Evolutionary conservation across 2,329 filamentous ascomycete species (phyloP).

Genomic region (Fusarium duplospermum): DNA sequence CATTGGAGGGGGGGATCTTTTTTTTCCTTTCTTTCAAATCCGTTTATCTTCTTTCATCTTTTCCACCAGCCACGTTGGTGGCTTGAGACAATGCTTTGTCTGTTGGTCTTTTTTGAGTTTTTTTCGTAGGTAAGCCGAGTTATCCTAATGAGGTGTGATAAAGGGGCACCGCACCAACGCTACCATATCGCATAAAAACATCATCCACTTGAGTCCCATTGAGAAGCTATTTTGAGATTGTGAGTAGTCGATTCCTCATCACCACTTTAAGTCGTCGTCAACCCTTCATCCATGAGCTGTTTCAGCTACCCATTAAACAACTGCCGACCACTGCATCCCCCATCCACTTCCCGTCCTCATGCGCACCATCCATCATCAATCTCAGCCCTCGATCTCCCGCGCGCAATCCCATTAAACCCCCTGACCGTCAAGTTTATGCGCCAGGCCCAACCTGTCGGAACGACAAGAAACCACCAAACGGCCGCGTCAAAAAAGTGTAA

Average conservation of each 20-base stretch:
- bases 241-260: conserved; percentile 1
- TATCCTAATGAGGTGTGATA: background rate
- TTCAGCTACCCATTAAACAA: conserved; percentile 14
- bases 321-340: conserved; percentile 15
- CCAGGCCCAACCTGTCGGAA: background rate
- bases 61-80: background rate
- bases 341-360: background rate
- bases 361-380: background rate
- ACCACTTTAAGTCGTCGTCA: background rate
- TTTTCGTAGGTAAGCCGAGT: background rate
- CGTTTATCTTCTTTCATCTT: background rate
- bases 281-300: background rate
- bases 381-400: conserved; percentile 3
- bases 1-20: background rate
- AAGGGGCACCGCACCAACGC: background rate
- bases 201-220: background rate
- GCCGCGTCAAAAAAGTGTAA: background rate
- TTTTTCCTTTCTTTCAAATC: background rate
- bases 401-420: background rate
- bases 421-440: background rate
- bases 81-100: background rate
- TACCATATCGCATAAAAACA: background rate
- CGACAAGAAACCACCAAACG: background rate
- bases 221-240: background rate
- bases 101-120: background rate